A percentile compares a stretch with the other conserved stretches of the same genome.
Conservation (phyloP, 129 eudicot species). For the Lonicera japonica region DNA sequence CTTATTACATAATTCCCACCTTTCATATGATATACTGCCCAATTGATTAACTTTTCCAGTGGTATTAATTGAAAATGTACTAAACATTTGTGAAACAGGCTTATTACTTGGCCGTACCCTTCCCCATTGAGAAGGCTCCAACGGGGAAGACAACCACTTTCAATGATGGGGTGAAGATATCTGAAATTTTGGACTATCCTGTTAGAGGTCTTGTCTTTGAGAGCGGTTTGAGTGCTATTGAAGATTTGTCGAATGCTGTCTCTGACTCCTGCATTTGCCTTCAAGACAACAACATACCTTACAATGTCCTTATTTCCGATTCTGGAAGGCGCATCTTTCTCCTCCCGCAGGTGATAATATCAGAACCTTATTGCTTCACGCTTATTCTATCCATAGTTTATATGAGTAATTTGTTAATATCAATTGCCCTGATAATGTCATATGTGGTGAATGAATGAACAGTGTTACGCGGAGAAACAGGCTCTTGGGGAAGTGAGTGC, state of each 20-base stretch:
- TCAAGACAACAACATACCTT: constrained; percentile 89
- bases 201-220: constrained; percentile 90
- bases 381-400: too few relatives aligned
- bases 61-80: background rate
- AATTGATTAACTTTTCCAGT: background rate
- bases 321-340: constrained; percentile 78
- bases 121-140: constrained; percentile 91
- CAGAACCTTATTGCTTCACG: too few relatives aligned
- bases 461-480: constrained; percentile 99
- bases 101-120: constrained; percentile 68
- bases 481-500: constrained; percentile 94
- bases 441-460: constrained; percentile 17
- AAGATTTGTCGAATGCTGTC: constrained; percentile 65
- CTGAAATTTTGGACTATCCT: constrained; percentile 64
- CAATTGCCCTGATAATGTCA: too few relatives aligned
- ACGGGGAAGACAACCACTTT: constrained; percentile 55
- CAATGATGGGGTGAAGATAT: constrained; percentile 53
- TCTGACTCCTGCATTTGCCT: constrained; percentile 86
- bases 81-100: constrained; percentile 45
- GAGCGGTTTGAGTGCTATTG: constrained; percentile 65
- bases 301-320: constrained; percentile 84
- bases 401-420: too few relatives aligned
- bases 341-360: constrained; percentile 74
- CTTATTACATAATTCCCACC: background rate
- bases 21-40: background rate